These are phyloP conservation scores for Metahyphopichia silvanorum DNA, from an alignment of 805 yeast genomes.

Conservation along the genomic window DNA sequence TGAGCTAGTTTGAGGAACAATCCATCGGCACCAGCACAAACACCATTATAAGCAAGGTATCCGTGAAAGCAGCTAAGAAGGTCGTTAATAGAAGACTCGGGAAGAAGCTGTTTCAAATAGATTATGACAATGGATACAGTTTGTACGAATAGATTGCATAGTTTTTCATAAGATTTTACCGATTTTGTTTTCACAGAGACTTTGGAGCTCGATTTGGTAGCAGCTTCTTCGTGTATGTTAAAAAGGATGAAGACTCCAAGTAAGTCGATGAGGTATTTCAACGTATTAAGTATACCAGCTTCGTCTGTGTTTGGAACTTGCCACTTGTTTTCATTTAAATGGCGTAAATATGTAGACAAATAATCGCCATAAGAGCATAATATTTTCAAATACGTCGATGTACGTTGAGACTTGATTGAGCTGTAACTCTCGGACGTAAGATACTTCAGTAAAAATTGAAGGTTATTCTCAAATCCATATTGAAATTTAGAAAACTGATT, in stretches of 20 bases:
- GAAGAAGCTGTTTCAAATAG: slow-evolving; percentile 24
- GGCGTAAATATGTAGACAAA: slow-evolving; percentile 32
- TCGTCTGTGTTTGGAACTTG: slow-evolving; percentile 8
- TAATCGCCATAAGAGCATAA: slow-evolving; percentile 55
- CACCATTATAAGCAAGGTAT: slow-evolving; percentile 63
- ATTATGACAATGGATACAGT: slow-evolving; percentile 34
- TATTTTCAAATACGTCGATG: slow-evolving; percentile 43
- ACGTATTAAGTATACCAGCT: slow-evolving; percentile 6
- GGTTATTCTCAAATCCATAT: slow-evolving; percentile 49
- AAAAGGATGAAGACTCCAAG: slow-evolving; percentile 47
- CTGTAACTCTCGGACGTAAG: slow-evolving; percentile 16
- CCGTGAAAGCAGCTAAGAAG: slow-evolving; percentile 64
- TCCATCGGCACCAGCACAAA: slow-evolving; percentile 68
- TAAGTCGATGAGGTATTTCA: slow-evolving; percentile 21
- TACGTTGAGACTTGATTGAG: slow-evolving; percentile 26
- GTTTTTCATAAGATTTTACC: slow-evolving; percentile 35
- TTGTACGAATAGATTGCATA: slow-evolving; percentile 45
- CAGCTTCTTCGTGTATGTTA: slow-evolving; percentile 51
- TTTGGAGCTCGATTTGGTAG: slow-evolving; percentile 31
- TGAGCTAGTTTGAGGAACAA: slow-evolving; percentile 60
- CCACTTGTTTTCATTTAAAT: slow-evolving; percentile 33
- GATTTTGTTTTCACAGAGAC: slow-evolving; percentile 44
- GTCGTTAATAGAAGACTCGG: slow-evolving; percentile 30
- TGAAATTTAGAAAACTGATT: slow-evolving; percentile 31
- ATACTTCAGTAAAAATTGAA: slow-evolving; percentile 43